Evolutionary conservation across 148 eudicot species (phyloP), one percentile per base, ranked within the genome.

Genomic region (Rhododendron kiyosumense): DNA sequence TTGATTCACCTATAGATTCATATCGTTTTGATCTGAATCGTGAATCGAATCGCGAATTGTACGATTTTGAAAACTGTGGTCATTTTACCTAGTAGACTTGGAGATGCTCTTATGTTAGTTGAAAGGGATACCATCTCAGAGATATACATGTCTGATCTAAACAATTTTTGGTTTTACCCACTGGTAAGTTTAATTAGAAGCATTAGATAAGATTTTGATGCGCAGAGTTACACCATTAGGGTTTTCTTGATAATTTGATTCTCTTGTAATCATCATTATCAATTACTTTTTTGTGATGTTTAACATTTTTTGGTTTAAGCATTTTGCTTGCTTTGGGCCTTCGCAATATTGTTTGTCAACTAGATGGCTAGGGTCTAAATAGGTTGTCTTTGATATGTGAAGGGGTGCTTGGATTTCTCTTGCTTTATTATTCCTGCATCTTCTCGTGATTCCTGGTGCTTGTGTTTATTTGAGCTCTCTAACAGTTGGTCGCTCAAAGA

Each of bases 301-400:
- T 61, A 7, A 61, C 69, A 61, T 61, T 22, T 61, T 59, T 59
- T 5, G 30, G 12, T 76, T 76, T 38, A 34, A 76, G 80, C 80
- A 41, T 77, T 77, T 77, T 77, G 80, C 51, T 41, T 77, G 51
- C 49, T 77, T 45, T 76, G 7, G 79, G 79, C 79, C 79, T 76
- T 38, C 12, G 43, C 79, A 38, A 7, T 76, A 76, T 15, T 74
- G 36, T 36, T 74, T 36, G 20, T 75, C 46, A 75, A 24, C 10
- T 17, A 38, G 48, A 36, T 71, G 7, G 36, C 36, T 71, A 71
- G 36, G 17, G 76, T 26, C 36, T 32, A 71, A 75, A 38, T 75
- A 75, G 79, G 79, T 22, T 20, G 24, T 22, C 10, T 7, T 11
- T 78, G 30, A 43, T 28, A 78, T 7, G 9, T 41, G 52, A 41